Evolutionary conservation across 805 yeast species (phyloP), one percentile per base, ranked within the genome.

Genomic region (Saccharomycopsis sp.): DNA sequence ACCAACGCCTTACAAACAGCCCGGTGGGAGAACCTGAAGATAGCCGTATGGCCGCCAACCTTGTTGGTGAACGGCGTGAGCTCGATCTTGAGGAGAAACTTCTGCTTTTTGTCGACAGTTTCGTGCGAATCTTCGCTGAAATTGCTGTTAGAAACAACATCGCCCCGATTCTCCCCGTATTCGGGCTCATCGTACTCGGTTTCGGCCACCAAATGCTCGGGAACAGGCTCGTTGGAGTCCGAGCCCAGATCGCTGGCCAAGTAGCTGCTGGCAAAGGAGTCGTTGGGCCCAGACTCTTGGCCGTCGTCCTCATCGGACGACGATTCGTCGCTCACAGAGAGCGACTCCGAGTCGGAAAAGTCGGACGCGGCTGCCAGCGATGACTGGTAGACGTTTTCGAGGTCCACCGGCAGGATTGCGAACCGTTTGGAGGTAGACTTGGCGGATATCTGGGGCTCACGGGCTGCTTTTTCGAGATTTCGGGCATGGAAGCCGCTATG

Each of bases 21-120:
- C 59, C 89, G 78, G 64, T 85, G 88, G 2, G 96, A 87, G 69
- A 94, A 94, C 63, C 93, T 81, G 74, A 93, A 94, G 41, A 94
- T 91, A 1, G 97, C 97, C 0, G 97, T 93, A 69, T 94, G 99
- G 0, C 99, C 99, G 5, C 99, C 99, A 22, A 94, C 98, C 68
- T 89, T 91, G 69, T 94, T 91, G 58, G 86, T 85, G 72, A 92
- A 93, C 1, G 98, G 98, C 56, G 89, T 82, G 59, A 93, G 73
- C 69, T 93, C 97, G 0, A 92, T 97, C 0, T 97, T 88, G 34
- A 90, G 72, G 2, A 91, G 87, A 64, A 77, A 87, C 47, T 76
- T 73, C 3, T 73, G 70, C 8, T 55, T 42, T 12, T 47, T 51
- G 20, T 42, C 22, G 9, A 24, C 19, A 24, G 8, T 34, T n/a